phyloP scores from a whole-genome alignment of 2,329 filamentous ascomycete genomes.

The Xylariaceae sp. region DNA sequence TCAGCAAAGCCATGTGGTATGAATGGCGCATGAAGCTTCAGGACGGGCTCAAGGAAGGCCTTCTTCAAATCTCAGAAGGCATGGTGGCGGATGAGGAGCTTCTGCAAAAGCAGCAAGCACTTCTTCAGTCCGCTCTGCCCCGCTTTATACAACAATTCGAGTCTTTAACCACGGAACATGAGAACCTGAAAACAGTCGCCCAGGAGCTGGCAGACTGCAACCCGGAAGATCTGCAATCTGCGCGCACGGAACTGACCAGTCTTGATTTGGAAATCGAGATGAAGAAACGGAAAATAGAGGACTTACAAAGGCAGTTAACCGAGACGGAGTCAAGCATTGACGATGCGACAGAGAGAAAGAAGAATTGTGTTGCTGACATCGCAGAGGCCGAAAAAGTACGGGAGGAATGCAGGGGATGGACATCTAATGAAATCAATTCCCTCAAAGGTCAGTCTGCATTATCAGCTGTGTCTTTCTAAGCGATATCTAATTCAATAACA shows the following conservation, averaged over 20 bases:
- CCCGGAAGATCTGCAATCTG: slow-evolving; percentile 68
- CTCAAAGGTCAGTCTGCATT: slow-evolving; percentile 62
- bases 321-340: slow-evolving; percentile 64
- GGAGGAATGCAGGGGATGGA: slow-evolving; percentile 89
- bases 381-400: slow-evolving; percentile 75
- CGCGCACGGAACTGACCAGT: slow-evolving; percentile 63
- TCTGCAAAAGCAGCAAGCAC: slow-evolving; percentile 62
- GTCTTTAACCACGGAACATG: slow-evolving; percentile 58
- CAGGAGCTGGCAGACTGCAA: slow-evolving; percentile 75
- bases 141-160: slow-evolving; percentile 57
- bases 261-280: slow-evolving; percentile 65
- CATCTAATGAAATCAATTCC: slow-evolving; percentile 69
- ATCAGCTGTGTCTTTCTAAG: not conserved
- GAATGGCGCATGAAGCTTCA: slow-evolving; percentile 92
- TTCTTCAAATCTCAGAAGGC: slow-evolving; percentile 69
- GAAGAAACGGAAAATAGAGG: slow-evolving; percentile 63
- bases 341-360: slow-evolving; percentile 61
- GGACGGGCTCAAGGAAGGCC: slow-evolving; percentile 72
- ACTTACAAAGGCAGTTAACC: slow-evolving; percentile 62
- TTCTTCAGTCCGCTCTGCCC: slow-evolving; percentile 66
- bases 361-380: slow-evolving; percentile 68
- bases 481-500: slow-evolving; percentile 41
- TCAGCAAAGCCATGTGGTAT: slow-evolving; percentile 97
- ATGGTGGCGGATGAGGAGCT: slow-evolving; percentile 70
- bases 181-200: slow-evolving; percentile 66